A percentile compares a stretch with the other conserved stretches of the same genome.
phyloP scores from a whole-genome alignment of 495 filamentous ascomycete genomes.

The Neurospora sp. region DNA sequence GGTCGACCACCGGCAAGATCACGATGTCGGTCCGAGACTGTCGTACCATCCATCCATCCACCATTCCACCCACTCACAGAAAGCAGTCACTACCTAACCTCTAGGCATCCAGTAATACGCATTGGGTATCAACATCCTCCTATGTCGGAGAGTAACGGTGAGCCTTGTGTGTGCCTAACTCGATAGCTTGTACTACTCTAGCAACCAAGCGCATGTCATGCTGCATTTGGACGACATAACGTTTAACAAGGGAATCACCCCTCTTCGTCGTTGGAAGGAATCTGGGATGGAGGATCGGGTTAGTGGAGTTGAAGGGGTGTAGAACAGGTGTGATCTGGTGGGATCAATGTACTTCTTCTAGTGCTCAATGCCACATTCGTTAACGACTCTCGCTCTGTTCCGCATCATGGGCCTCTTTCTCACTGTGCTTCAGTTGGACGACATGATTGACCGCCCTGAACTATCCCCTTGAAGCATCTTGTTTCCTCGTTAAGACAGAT shows the following conservation, averaged over 20 bases:
- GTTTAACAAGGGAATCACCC: neutral
- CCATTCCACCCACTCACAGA: neutral
- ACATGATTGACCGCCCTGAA: too few relatives aligned
- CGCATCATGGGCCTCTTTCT: too few relatives aligned
- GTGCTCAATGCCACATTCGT: too few relatives aligned
- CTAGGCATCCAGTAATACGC: neutral
- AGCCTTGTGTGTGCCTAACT: neutral
- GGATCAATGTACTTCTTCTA: too few relatives aligned
- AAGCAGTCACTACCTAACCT: neutral
- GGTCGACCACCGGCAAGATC: too few relatives aligned
- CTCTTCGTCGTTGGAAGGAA: neutral
- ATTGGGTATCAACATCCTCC: neutral
- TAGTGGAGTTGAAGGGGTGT: neutral
- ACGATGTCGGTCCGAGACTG: neutral
- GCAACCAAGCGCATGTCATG: neutral
- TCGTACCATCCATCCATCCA: neutral
- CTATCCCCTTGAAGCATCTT: too few relatives aligned
- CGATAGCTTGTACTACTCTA: neutral
- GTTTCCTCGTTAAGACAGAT: too few relatives aligned
- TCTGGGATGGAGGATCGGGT: neutral
- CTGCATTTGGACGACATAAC: neutral
- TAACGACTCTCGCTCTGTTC: too few relatives aligned
- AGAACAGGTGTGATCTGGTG: neutral
- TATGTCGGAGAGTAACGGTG: neutral
- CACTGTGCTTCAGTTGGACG: too few relatives aligned